Evolutionary conservation across 2,329 filamentous ascomycete species (phyloP).

Genomic region (Xylaria arbuscula): DNA sequence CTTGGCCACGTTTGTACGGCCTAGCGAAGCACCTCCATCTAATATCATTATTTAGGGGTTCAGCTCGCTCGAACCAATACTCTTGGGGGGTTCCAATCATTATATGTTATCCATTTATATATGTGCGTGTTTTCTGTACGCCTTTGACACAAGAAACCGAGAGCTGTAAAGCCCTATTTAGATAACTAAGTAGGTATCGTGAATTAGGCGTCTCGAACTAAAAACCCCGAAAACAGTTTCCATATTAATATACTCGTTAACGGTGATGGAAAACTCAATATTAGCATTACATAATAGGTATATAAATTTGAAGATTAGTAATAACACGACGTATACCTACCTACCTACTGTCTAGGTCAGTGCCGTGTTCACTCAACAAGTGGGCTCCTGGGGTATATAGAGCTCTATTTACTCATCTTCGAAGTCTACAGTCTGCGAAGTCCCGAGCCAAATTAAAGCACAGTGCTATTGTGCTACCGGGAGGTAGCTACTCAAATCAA

Average conservation of each 20-base stretch:
- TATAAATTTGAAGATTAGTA: too few relatives aligned
- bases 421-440: neutral
- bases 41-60: neutral
- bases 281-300: too few relatives aligned
- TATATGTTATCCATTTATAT: neutral
- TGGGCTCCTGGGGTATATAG: neutral
- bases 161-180: too few relatives aligned
- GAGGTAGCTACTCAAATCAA: neutral
- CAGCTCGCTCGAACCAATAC: neutral
- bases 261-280: too few relatives aligned
- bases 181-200: too few relatives aligned
- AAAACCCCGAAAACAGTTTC: too few relatives aligned
- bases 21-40: neutral
- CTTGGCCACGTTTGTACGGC: neutral
- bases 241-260: too few relatives aligned
- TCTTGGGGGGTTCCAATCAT: neutral
- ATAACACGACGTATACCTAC: too few relatives aligned
- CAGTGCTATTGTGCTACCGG: neutral
- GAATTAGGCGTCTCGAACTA: too few relatives aligned
- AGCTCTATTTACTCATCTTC: neutral
- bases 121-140: too few relatives aligned
- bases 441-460: neutral
- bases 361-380: neutral
- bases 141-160: too few relatives aligned
- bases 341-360: too few relatives aligned